Base-by-base conservation (phyloP, 306 rosid species). In the Vicia faba region DNA sequence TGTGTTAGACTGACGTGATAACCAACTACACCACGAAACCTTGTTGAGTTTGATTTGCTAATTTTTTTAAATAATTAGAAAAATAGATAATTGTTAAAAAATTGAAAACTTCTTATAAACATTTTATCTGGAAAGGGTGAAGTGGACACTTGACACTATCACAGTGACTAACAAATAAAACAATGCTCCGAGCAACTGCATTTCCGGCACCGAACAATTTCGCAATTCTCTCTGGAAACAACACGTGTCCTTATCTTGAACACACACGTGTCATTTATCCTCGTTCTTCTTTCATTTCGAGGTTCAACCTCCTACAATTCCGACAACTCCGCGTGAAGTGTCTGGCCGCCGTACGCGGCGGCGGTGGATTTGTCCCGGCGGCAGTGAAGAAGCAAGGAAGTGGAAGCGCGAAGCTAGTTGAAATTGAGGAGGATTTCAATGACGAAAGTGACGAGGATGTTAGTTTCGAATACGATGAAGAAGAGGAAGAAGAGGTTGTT, bases 1-100 rank as follows among this genome's bases (percentile, higher is more conserved):
- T 88, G 98, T 92, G 95, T 89, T 92, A 92, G 93, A 89, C 95
- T 93, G 85, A 89, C 95, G 91, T 93, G 96, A 87, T 88, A 88
- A 93, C 96, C 97, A 89, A 73, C 82, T 81, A 81, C 85, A 81
- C 85, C 85, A 81, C 82, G 77, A 81, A 68, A 81, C 82, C 85
- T 0, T 0, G 11, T 0, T 55, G 55, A 3, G 1, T 0, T 3
- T 8, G 1, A 3, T 15, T 0, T 0, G 0, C 7, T 31, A 31
- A 2, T n/a, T n/a, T n/a, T n/a, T n/a, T n/a, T n/a, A n/a, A n/a
- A n/a, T n/a, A n/a, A n/a, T n/a, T 15, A 7, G 16, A 48, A 7
- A 2, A 1, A 1, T 2, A 0, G 3, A 7, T 7, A 48, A 8
- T 2, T 16, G 1, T 48, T 3, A 16, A 48, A 15, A 48, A 15